A percentile compares a stretch with the other conserved stretches of the same genome.
Conservation (phyloP, 139 green algal species). For the Picochlorum sp. region DNA sequence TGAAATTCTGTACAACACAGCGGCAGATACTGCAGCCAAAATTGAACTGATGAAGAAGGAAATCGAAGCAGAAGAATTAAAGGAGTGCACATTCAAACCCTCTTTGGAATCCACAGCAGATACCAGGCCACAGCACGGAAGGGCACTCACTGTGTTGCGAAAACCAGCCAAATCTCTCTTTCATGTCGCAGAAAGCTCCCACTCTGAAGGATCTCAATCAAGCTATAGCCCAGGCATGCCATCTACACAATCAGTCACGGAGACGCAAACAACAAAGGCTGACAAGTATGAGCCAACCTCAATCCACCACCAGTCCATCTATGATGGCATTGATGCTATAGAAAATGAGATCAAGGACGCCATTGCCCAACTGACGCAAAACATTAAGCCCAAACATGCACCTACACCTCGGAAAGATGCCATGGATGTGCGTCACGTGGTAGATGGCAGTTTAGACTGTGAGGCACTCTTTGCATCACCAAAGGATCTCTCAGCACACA, state of each 20-base stretch:
- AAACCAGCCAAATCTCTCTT: too few relatives aligned
- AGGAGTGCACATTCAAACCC: slow-evolving; percentile 38
- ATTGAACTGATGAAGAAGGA: slow-evolving; percentile 5
- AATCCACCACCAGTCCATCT: not conserved
- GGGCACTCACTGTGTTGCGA: too few relatives aligned
- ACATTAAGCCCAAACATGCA: not conserved
- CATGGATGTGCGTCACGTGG: not conserved
- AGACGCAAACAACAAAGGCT: not conserved
- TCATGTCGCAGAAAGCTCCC: too few relatives aligned
- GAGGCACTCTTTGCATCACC: not conserved
- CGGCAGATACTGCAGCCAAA: slow-evolving; percentile 13
- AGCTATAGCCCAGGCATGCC: slow-evolving; percentile 19
- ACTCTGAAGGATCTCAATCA: slow-evolving; percentile 3
- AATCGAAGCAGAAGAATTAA: slow-evolving; percentile 14
- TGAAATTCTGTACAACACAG: slow-evolving; percentile 37
- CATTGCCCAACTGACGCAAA: slow-evolving; percentile 19
- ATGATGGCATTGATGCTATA: slow-evolving; percentile 21
- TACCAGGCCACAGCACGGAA: too few relatives aligned
- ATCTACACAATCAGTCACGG: slow-evolving; percentile 12
- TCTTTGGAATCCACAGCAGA: slow-evolving; percentile 14
- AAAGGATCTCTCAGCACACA: not conserved
- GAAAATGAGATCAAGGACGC: slow-evolving; percentile 29
- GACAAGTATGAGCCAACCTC: not conserved
- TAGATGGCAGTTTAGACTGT: not conserved
- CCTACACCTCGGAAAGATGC: not conserved